Evolutionary conservation across 75 land plant genomes (phyloP).

Genomic region (Cunninghamia lanceolata): DNA sequence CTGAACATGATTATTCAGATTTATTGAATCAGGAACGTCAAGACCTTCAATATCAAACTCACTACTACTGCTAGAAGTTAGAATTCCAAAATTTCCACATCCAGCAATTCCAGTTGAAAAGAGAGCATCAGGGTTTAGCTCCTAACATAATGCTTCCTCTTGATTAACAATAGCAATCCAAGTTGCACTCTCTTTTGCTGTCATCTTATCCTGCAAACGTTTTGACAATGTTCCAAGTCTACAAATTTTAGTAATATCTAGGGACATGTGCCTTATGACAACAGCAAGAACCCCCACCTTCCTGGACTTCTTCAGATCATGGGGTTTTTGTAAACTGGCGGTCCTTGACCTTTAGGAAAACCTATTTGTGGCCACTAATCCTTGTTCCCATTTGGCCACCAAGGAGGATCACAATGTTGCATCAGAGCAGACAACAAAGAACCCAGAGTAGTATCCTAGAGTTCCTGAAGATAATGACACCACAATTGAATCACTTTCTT

Average conservation of each 20-base stretch:
- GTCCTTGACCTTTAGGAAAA: constrained; percentile 68
- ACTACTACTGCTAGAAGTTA: no score
- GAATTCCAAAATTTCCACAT: constrained; percentile 32
- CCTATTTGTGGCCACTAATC: constrained; percentile 84
- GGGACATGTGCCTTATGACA: no score
- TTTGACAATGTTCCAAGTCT: constrained; percentile 81
- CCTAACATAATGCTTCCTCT: constrained; percentile 53
- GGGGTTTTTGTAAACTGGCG: constrained; percentile 91
- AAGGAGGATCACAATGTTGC: constrained; percentile 93
- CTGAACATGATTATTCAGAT: no score
- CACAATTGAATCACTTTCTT: constrained; percentile 19
- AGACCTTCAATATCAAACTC: no score
- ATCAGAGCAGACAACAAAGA: constrained; percentile 83
- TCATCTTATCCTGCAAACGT: constrained; percentile 93
- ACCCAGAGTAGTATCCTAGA: constrained; percentile 88
- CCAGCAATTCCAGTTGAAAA: constrained; percentile 19
- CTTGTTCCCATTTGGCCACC: constrained; percentile 87
- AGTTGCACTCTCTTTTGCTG: constrained; percentile 84
- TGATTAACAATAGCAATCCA: constrained; percentile 78
- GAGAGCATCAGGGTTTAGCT: constrained; percentile 42
- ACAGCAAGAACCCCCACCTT: no score
- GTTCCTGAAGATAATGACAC: constrained; percentile 63
- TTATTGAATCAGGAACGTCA: no score
- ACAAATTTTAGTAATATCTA: constrained; percentile 75
- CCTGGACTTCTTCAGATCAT: no score